Conservation (phyloP, 1,284 basidiomycete species). For the Xerocomus alliaceus region DNA sequence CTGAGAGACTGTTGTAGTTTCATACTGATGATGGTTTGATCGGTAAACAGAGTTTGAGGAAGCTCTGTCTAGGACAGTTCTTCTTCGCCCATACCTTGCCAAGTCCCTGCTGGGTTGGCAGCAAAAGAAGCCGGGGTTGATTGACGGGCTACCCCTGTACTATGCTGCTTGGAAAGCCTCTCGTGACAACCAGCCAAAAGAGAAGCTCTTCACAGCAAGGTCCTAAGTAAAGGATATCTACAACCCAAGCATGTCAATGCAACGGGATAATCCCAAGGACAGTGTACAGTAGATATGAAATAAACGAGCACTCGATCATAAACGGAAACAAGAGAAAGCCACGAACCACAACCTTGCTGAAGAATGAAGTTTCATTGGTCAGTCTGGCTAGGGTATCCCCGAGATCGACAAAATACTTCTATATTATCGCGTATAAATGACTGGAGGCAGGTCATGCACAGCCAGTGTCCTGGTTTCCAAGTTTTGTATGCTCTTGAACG, state of each 20-base stretch:
- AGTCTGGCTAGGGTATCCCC: neutral
- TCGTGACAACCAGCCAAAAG: constrained; percentile 7
- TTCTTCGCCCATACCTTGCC: constrained; percentile 31
- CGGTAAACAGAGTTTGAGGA: constrained; percentile 22
- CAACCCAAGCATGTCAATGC: neutral
- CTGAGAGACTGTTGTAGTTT: neutral
- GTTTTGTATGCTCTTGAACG: constrained; percentile 2
- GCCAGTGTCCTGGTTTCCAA: constrained; percentile 20
- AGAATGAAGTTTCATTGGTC: neutral
- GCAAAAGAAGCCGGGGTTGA: constrained; percentile 29
- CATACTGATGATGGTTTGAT: neutral
- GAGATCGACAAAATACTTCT: constrained; percentile 9
- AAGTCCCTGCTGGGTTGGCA: constrained; percentile 35
- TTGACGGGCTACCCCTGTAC: constrained; percentile 30
- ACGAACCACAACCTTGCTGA: neutral
- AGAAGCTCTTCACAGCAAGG: constrained; percentile 5
- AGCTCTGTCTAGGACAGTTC: constrained; percentile 23
- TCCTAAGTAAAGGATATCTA: neutral
- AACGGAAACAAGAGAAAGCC: neutral
- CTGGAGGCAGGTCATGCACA: constrained; percentile 18
- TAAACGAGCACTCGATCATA: too few species aligned
- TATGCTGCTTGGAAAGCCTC: constrained; percentile 31
- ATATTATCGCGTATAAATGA: constrained; percentile 20
- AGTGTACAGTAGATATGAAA: neutral
- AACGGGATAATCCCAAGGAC: neutral